Evolutionary conservation across 2,329 filamentous ascomycete species (phyloP).

Genomic region (Colletotrichum sp.): DNA sequence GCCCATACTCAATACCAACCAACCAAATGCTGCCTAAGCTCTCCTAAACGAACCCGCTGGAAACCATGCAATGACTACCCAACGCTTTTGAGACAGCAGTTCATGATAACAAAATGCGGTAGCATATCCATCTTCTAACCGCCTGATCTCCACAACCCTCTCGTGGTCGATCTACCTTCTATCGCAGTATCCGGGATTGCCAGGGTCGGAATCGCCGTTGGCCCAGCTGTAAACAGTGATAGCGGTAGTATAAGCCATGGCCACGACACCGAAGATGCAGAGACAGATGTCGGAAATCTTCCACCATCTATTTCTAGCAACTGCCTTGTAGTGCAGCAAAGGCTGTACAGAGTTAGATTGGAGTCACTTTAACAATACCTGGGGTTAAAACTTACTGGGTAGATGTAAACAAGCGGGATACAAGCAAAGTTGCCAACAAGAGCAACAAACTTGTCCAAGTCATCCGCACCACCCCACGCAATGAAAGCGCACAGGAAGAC

Average conservation of each 20-base stretch:
- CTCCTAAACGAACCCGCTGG: slow-evolving; percentile 8
- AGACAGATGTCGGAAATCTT: slow-evolving; percentile 76
- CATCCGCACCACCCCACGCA: slow-evolving; percentile 89
- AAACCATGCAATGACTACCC: slow-evolving; percentile 18
- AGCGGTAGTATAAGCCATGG: slow-evolving; percentile 91
- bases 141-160: background rate
- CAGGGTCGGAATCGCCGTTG: slow-evolving; percentile 50
- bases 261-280: slow-evolving; percentile 80
- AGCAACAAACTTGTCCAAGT: slow-evolving; percentile 83
- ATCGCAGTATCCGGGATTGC: slow-evolving; percentile 61
- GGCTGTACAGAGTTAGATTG: slow-evolving; percentile 64
- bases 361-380: background rate
- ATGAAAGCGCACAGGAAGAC: slow-evolving; percentile 86
- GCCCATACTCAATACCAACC: slow-evolving; percentile 1
- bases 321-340: slow-evolving; percentile 84
- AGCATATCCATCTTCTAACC: background rate
- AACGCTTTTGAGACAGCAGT: slow-evolving; percentile 12
- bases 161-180: slow-evolving; percentile 26
- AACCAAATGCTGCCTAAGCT: slow-evolving; percentile 6
- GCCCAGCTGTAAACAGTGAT: slow-evolving; percentile 91
- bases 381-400: slow-evolving; percentile 73
- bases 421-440: slow-evolving; percentile 77
- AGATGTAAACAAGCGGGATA: slow-evolving; percentile 83
- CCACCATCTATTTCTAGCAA: slow-evolving; percentile 72
- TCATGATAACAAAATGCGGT: background rate